Conservation (phyloP, 345 rosid genomes). For the Populus ilicifolia region DNA sequence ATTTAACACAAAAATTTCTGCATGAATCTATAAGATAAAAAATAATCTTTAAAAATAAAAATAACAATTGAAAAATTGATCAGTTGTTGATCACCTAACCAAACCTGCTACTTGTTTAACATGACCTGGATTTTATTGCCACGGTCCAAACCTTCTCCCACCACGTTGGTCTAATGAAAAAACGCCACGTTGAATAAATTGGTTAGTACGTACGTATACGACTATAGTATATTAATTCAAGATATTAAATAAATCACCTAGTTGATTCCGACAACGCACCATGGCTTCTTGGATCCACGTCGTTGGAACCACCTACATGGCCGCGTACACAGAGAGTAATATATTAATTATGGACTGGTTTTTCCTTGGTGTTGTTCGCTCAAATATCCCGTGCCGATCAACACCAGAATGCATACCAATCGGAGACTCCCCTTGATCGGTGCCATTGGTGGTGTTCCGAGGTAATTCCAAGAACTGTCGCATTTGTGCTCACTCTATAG, state of each 20-base stretch:
- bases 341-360: not conserved
- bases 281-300: constrained; percentile 31
- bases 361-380: not conserved
- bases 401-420: not conserved
- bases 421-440: not conserved
- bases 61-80: too few species aligned
- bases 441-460: constrained; percentile 1
- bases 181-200: constrained; percentile 25
- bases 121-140: not conserved
- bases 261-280: constrained; percentile 24
- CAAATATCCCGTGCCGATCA: not conserved
- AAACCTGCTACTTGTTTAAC: too few species aligned
- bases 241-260: constrained; percentile 7
- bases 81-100: too few species aligned
- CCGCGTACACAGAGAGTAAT: not conserved
- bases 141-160: constrained; percentile 35
- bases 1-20: too few species aligned
- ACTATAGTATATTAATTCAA: not conserved
- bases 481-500: constrained; percentile 1
- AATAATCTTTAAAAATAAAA: too few species aligned
- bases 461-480: constrained; percentile 4
- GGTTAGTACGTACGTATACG: not conserved
- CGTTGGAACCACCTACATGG: not conserved
- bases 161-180: constrained; percentile 20
- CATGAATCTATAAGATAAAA: too few species aligned